phyloP scores from a whole-genome alignment of 2,329 filamentous ascomycete species.

The Pseudonectria foliicola region DNA sequence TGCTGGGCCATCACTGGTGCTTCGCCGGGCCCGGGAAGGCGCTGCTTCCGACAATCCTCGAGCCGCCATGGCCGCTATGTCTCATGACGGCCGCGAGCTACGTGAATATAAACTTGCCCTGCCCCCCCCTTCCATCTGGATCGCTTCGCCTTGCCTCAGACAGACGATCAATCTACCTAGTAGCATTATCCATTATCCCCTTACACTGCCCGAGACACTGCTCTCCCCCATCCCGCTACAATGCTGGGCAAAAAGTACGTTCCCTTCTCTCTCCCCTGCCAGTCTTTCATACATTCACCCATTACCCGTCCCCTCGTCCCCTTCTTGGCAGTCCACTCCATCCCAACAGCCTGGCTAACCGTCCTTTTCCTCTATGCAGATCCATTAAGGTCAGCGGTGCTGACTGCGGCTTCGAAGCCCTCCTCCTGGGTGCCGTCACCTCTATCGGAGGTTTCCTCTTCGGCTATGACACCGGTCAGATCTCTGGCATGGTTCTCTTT shows the following conservation, averaged over 20 bases:
- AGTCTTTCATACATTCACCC: neutral
- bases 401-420: constrained; percentile 32
- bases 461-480: constrained; percentile 57
- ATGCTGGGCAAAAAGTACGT: constrained; percentile 20
- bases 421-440: constrained; percentile 43
- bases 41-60: no score
- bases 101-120: no score
- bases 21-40: constrained; percentile 1
- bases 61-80: no score
- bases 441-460: constrained; percentile 56
- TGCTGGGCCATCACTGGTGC: no score
- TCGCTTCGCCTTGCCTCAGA: no score
- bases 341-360: constrained; percentile 3
- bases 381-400: constrained; percentile 36
- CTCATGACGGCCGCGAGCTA: no score
- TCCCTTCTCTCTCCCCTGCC: neutral
- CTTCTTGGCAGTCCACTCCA: neutral
- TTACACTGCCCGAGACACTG: no score
- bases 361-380: constrained; percentile 12
- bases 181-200: no score
- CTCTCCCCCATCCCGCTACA: constrained; percentile 6
- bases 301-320: neutral
- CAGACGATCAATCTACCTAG: no score
- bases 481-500: constrained; percentile 44
- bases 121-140: no score